Conservation (phyloP, 2,329 filamentous ascomycete genomes). For the Aspergillus japonicus region DNA sequence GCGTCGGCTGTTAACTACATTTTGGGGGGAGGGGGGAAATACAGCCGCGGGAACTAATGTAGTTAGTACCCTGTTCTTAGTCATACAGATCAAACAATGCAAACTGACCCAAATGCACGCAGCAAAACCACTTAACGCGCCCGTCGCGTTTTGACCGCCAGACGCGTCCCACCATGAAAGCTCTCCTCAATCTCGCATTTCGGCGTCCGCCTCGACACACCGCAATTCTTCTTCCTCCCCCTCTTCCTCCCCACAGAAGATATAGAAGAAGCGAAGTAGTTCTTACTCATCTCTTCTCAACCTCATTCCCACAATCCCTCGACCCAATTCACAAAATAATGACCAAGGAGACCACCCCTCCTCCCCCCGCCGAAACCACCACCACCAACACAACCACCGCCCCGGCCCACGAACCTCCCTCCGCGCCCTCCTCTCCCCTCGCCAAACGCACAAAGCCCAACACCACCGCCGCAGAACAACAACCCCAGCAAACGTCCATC, state of each 20-base stretch:
- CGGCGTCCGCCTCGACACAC: slow-evolving; percentile 1
- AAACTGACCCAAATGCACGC: slow-evolving; percentile 6
- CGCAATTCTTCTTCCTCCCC: slow-evolving; percentile 1
- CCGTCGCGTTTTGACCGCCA: slow-evolving; percentile 24
- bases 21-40: neutral
- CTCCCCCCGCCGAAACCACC: slow-evolving; percentile 27
- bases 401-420: slow-evolving; percentile 49
- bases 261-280: neutral
- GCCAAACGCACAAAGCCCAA: slow-evolving; percentile 75
- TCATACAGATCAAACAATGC: slow-evolving; percentile 9
- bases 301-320: neutral
- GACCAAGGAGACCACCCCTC: slow-evolving; percentile 46
- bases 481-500: slow-evolving; percentile 6
- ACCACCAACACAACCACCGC: slow-evolving; percentile 23
- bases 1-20: neutral
- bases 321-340: slow-evolving; percentile 28
- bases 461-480: slow-evolving; percentile 25
- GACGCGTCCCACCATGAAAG: slow-evolving; percentile 18
- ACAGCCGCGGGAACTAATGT: neutral
- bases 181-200: slow-evolving; percentile 3
- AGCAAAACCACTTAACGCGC: slow-evolving; percentile 17
- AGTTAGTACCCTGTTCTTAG: neutral
- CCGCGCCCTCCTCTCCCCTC: slow-evolving; percentile 69
- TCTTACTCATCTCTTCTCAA: slow-evolving; percentile 1
- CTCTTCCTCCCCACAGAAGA: slow-evolving; percentile 19